Evolutionary conservation across 805 yeast genomes (phyloP).

Genomic region (Naumovozyma dairenensis): DNA sequence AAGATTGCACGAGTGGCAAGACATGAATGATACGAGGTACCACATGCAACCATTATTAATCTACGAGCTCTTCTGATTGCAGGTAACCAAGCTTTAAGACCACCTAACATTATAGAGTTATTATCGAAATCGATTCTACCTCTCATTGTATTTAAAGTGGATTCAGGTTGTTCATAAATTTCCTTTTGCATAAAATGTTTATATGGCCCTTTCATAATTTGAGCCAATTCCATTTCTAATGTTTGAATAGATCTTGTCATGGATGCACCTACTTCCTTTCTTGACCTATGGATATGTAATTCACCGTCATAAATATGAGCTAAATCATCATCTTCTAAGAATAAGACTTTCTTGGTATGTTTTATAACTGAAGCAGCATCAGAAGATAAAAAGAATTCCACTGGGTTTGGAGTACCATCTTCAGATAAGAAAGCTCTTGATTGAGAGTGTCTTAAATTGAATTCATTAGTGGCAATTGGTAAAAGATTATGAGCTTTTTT

Average conservation of each 20-base stretch:
- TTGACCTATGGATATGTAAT: conserved; percentile 94
- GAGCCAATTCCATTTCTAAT: conserved; percentile 90
- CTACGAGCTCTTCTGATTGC: conserved; percentile 91
- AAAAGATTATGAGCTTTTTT: conserved; percentile 25
- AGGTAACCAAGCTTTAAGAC: conserved; percentile 72
- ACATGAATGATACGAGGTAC: conserved; percentile 98
- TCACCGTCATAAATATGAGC: conserved; percentile 98
- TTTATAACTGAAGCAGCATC: conserved; percentile 95
- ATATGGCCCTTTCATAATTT: conserved; percentile 96
- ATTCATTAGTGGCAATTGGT: conserved; percentile 48
- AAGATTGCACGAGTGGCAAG: conserved; percentile 92
- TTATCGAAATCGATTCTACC: conserved; percentile 93
- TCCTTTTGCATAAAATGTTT: conserved; percentile 98
- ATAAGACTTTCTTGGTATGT: conserved; percentile 94
- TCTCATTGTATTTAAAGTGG: conserved; percentile 97
- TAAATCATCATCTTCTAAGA: conserved; percentile 95
- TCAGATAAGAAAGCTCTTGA: conserved; percentile 95
- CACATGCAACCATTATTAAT: conserved; percentile 97
- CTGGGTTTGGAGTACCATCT: conserved; percentile 85
- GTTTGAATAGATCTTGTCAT: conserved; percentile 94
- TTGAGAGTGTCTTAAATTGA: conserved; percentile 70
- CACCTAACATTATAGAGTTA: conserved; percentile 74
- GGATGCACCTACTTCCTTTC: conserved; percentile 79
- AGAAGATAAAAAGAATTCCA: conserved; percentile 90
- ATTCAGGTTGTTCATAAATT: conserved; percentile 97